phyloP scores from a whole-genome alignment of 2,329 filamentous ascomycete genomes.

The Aspergillus flavus region DNA sequence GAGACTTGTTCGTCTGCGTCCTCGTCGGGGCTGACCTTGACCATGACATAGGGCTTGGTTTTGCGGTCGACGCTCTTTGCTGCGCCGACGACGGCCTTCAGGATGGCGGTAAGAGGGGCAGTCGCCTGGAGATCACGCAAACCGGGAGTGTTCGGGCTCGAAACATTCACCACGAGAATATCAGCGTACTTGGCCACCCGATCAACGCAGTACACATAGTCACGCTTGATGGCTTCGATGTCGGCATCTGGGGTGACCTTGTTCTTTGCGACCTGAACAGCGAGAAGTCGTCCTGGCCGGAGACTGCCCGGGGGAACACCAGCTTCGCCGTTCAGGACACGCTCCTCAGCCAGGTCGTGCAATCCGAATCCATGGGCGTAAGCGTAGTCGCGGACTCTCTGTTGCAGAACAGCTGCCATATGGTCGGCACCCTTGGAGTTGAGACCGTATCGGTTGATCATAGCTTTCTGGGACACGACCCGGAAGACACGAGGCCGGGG shows the following conservation, averaged over 20 bases:
- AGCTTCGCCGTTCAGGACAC: conserved; percentile 75
- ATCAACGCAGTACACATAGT: conserved; percentile 88
- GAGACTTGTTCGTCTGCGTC: conserved; percentile 81
- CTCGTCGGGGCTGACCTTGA: conserved; percentile 97
- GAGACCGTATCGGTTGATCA: conserved; percentile 95
- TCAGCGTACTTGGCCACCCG: conserved; percentile 86
- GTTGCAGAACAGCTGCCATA: conserved; percentile 76
- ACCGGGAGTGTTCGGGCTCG: conserved; percentile 92
- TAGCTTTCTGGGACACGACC: conserved; percentile 76
- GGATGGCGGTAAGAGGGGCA: conserved; percentile 77
- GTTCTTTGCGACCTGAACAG: conserved; percentile 96
- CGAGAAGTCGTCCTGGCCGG: conserved; percentile 71
- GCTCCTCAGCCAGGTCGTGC: conserved; percentile 64
- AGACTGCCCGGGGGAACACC: conserved; percentile 82
- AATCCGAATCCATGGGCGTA: conserved; percentile 67
- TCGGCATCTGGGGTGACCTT: conserved; percentile 86
- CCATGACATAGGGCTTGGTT: conserved; percentile 82
- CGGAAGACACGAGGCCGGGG: conserved; percentile 86
- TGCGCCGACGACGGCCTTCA: conserved; percentile 80
- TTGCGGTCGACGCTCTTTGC: conserved; percentile 70
- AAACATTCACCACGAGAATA: conserved; percentile 96
- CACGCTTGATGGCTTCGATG: conserved; percentile 74
- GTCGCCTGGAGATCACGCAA: conserved; percentile 83
- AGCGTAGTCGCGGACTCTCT: conserved; percentile 77
- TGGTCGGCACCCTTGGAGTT: conserved; percentile 89